Evolutionary conservation across 2,329 filamentous ascomycete species (phyloP), one percentile per base, ranked within the genome.

Genomic region (Botrytis squamosa): DNA sequence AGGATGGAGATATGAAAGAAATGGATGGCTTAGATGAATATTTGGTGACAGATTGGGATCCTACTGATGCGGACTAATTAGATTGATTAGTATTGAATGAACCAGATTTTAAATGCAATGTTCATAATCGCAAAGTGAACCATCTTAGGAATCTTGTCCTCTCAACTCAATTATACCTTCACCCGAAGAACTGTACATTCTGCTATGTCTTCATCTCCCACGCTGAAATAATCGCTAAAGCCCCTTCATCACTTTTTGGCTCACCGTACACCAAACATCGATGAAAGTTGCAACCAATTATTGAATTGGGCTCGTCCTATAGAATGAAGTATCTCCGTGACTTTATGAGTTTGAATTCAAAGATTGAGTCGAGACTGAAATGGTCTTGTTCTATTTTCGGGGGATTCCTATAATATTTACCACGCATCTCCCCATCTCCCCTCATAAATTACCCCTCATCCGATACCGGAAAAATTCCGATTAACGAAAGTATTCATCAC

Each of bases 11-110:
- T 79, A 87, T 94, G 86, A 81, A 85, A 77, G 82, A 70, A 8
- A 83, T 94, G 85, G 89, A 93, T 79, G 85, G 78, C 0, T 82
- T 93, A 69, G 91, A 94, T 81, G 92, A 95, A 83, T 87, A 89
- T 78, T 84, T 94, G 40, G 91, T 94, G 2, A 94, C 91, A 2
- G 91, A 92, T 83, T 88, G 88, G 89, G 85, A 86, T 79, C 85
- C 85, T 75, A 86, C 85, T 36, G 81, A 84, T 79, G 80, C 78
- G 67, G 78, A 79, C 71, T 83, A 69, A 44, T 25, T 33, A 25
- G 16, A 18, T 29, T 66, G 25, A 42, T 29, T 65, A 25, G 12
- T 33, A 25, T 33, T 42, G 18, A 3, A 16, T 69, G n/a, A 33
- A 44, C 7, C n/a, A 25, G 12, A 16, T 22, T 9, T 16, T 5